These are phyloP conservation scores for Asterella californica DNA, from an alignment of 225 moss, liverwort and hornwort species.

Conservation along the genomic window DNA sequence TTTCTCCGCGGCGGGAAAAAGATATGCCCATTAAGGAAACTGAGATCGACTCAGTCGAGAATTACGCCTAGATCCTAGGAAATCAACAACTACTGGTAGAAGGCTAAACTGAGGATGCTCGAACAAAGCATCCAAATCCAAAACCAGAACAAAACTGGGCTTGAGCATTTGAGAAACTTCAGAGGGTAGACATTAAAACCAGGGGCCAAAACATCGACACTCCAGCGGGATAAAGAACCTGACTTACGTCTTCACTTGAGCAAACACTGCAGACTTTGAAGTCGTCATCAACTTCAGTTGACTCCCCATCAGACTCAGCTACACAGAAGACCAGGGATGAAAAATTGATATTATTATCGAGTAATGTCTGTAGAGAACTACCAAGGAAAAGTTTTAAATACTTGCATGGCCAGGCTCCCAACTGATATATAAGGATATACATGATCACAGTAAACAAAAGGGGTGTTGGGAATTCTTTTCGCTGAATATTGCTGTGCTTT, in stretches of 20 bases:
- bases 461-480: neutral
- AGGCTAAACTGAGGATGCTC: neutral
- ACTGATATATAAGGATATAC: neutral
- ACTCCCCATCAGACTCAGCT: slow-evolving; percentile 83
- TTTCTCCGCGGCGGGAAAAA: neutral
- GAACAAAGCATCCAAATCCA: neutral
- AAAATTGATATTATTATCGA: no score
- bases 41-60: neutral
- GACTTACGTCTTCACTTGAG: slow-evolving; percentile 58
- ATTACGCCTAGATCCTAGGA: neutral
- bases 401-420: neutral
- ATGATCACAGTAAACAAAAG: neutral
- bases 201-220: neutral
- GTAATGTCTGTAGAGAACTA: no score
- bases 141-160: neutral
- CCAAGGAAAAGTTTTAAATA: neutral
- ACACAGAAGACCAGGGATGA: neutral
- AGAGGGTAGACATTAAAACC: no score
- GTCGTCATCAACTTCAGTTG: slow-evolving; percentile 66
- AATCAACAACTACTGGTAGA: neutral
- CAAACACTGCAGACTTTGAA: slow-evolving; percentile 53
- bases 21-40: neutral
- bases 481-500: neutral
- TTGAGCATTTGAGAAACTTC: neutral
- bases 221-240: neutral